Base-by-base conservation (phyloP, 768 basidiomycete genomes). In the Hydnum rufescens region DNA sequence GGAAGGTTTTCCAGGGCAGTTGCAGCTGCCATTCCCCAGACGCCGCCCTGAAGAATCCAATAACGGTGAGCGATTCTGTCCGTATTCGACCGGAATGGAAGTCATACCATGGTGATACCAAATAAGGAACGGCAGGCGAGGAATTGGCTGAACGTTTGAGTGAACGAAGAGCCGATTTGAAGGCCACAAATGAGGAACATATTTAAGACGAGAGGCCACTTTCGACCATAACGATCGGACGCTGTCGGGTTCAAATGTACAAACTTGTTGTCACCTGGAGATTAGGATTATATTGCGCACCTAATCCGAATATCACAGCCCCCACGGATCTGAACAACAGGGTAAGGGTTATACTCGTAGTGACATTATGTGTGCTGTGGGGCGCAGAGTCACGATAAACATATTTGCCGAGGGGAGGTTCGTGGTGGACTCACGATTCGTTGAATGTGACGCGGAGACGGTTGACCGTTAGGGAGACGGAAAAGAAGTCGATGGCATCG, bases 1-100 rank as follows among this genome's bases (percentile, higher is more conserved):
- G 90, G 90, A 5, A 93, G 71, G 62, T 85, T 90, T 64, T 95
- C 90, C 32, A 95, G 77, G 0, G 83, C 79, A 0, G 83, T 89
- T 0, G 85, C 73, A 1, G 83, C 70, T 0, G 86, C 74, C 29
- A 88, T 68, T 18, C 88, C 87, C 87, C 89, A 93, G 44, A 93
- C 74, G 0, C 85, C 85, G 31, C 86, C 53, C 53, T 47, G 28
- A 47, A 8, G 16, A n/a, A n/a, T 6, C 13, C 8, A 25, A 47
- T 25, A 47, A 8, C 8, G 34, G 44, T 47, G 23, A 16, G 13
- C 8, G 44, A 8, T 6, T 47, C 16, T 47, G 44, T 6, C n/a
- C n/a, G n/a, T n/a, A n/a, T n/a, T n/a, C n/a, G n/a, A n/a, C n/a
- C n/a, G n/a, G n/a, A n/a, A n/a, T n/a, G n/a, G n/a, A n/a, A n/a